Evolutionary conservation across 495 filamentous ascomycete genomes (phyloP), one percentile per base, ranked within the genome.

Genomic region (Cercophora sp.): DNA sequence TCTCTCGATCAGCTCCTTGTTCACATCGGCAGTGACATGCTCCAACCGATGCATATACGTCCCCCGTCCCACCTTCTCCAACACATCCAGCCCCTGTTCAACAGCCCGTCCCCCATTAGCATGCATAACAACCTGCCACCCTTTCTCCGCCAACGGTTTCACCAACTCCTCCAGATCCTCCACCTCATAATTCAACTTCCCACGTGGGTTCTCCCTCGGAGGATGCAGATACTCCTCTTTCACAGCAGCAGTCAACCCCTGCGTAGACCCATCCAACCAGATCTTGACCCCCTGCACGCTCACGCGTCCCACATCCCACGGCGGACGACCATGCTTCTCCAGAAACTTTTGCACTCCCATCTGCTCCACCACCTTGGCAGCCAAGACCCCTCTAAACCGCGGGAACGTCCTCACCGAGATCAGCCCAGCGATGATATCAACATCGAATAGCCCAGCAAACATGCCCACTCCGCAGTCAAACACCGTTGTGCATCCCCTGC

Each of bases 231-330:
- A 55, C 8, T 27, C 18, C 25, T 42, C 24, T 25, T 41, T 31
- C 15, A 55, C 8, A 4, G 52, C 44, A 0, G 52, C 45, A 1
- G 52, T 55, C 44, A 55, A 42, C 24, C 52, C 44, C 37, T 55
- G 52, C 13, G 52, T 55, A 8, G 52, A 55, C 2, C 52, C 52
- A 45, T 55, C 52, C 5, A 55, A 45, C 52, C 43, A 55, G 36
- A 42, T 48, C 44, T 55, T 55, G 43, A 55, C 26, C 15, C 20
- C 45, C 22, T 48, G 24, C 3, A 49, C 16, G 9, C n/a, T 8
- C n/a, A 42, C 24, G 4, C n/a, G 9, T 8, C 44, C 52, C 34
- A 42, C 15, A 16, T 34, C 16, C 44, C 45, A 55, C 15, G 52
- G 45, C 8, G 45, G 44, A 8, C 22, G 24, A 5, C 2, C 15